A percentile compares a stretch with the other conserved stretches of the same genome.
phyloP scores from a whole-genome alignment of 331 rosid species.

The Malus hybrid region DNA sequence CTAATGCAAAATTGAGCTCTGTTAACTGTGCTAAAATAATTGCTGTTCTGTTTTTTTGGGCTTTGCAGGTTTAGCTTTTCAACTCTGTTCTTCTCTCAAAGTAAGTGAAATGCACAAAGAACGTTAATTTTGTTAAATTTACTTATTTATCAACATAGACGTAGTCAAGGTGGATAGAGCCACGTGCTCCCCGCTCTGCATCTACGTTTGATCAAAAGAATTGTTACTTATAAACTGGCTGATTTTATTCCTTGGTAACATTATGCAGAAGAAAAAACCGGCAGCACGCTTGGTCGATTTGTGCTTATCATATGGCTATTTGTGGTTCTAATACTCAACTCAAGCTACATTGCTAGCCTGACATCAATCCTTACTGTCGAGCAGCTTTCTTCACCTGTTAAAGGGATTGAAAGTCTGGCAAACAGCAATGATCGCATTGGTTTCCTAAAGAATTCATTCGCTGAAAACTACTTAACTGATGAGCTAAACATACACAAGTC shows the following conservation, averaged over 20 bases:
- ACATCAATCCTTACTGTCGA: constrained; percentile 74
- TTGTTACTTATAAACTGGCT: no score
- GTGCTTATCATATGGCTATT: constrained; percentile 67
- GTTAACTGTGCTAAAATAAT: no score
- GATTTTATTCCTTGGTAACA: no score
- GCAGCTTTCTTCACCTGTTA: constrained; percentile 56
- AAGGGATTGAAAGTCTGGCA: constrained; percentile 56
- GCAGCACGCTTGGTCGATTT: constrained; percentile 55
- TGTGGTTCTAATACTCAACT: constrained; percentile 56
- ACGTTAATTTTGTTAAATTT: background rate
- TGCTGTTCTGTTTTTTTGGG: background rate
- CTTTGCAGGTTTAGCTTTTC: constrained; percentile 65
- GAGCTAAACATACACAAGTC: constrained; percentile 51
- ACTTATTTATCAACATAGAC: no score
- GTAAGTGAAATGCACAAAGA: constrained; percentile 29
- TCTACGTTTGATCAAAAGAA: no score
- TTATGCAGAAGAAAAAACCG: constrained; percentile 45
- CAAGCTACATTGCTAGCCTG: constrained; percentile 64
- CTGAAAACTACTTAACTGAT: constrained; percentile 40
- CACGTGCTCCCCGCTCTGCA: no score
- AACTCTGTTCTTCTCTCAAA: constrained; percentile 55
- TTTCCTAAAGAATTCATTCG: constrained; percentile 39
- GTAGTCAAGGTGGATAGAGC: no score
- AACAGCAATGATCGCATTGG: constrained; percentile 45
- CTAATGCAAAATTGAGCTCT: background rate